Conservation (phyloP, 2,329 filamentous ascomycete species). For the Neonectria punicea region DNA sequence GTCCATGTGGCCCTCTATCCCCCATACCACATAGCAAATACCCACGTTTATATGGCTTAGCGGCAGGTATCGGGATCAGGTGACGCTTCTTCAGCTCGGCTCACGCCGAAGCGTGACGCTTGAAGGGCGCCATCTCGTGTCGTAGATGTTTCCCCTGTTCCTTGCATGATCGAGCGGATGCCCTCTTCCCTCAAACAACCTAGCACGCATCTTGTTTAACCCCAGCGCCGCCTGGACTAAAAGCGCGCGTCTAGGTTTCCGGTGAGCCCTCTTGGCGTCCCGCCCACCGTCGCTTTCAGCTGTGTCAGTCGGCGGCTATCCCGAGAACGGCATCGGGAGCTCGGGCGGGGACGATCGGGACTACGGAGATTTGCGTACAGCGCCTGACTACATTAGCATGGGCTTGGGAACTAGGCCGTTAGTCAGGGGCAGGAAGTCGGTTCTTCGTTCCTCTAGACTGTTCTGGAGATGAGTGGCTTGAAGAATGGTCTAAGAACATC, state of each 20-base stretch:
- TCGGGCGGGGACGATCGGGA: background rate
- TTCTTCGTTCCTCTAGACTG: background rate
- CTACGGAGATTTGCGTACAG: background rate
- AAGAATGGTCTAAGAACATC: background rate
- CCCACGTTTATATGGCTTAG: background rate
- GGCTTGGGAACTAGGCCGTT: background rate
- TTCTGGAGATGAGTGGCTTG: background rate
- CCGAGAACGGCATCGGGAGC: background rate
- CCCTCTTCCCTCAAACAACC: background rate
- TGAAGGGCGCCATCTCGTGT: background rate
- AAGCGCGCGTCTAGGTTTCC: background rate
- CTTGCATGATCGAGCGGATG: background rate
- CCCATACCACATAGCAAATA: background rate
- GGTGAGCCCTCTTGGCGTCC: background rate
- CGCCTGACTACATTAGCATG: background rate
- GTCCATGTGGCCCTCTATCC: background rate
- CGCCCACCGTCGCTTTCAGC: background rate
- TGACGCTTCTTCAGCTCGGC: background rate
- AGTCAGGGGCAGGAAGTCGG: background rate
- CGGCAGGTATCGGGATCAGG: background rate
- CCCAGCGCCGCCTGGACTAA: background rate
- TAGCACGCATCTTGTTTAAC: background rate
- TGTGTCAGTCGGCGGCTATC: background rate
- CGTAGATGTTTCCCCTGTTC: background rate
- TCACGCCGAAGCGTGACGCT: background rate